phyloP scores from a whole-genome alignment of 768 basidiomycete species.

The Pulveroboletus sp. region DNA sequence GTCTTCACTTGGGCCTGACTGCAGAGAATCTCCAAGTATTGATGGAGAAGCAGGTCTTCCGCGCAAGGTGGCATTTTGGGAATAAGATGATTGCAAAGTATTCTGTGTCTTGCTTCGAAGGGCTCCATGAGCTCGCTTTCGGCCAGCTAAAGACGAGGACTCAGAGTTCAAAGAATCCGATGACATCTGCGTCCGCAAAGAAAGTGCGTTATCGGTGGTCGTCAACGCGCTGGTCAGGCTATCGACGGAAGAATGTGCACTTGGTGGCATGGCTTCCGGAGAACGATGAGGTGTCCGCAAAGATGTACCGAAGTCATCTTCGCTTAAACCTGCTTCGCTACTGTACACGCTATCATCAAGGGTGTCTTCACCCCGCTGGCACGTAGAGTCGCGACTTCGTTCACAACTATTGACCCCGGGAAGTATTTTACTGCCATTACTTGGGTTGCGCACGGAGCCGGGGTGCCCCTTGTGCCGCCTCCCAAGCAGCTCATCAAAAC shows the following conservation, averaged over 20 bases:
- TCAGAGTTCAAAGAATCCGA: conserved; percentile 43
- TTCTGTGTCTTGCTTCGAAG: conserved; percentile 5
- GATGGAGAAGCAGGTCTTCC: conserved; percentile 13
- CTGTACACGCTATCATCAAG: conserved; percentile 26
- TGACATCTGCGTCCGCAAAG: conserved; percentile 38
- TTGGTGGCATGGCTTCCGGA: conserved; percentile 17
- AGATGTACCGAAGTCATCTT: conserved; percentile 66
- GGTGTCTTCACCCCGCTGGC: conserved; percentile 18
- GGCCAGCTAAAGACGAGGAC: conserved; percentile 38
- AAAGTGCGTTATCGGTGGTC: conserved; percentile 36
- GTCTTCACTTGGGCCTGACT: conserved; percentile 23
- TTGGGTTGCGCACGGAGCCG: conserved; percentile 58
- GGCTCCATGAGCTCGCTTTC: conserved; percentile 35
- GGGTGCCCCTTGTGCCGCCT: conserved; percentile 58
- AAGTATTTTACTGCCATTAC: conserved; percentile 44
- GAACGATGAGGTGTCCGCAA: conserved; percentile 57
- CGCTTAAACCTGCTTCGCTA: conserved; percentile 26
- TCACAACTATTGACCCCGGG: conserved; percentile 39
- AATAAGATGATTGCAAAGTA: conserved; percentile 6
- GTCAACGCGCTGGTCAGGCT: conserved; percentile 35
- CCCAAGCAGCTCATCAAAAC: conserved; percentile 73
- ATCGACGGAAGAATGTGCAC: conserved; percentile 24
- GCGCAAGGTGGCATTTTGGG: conserved; percentile 26
- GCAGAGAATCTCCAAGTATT: conserved; percentile 10
- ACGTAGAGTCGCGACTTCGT: conserved; percentile 2